These are phyloP conservation scores for Penicillium janthinellum DNA, from an alignment of 2,329 filamentous ascomycete genomes.

Conservation along the genomic window DNA sequence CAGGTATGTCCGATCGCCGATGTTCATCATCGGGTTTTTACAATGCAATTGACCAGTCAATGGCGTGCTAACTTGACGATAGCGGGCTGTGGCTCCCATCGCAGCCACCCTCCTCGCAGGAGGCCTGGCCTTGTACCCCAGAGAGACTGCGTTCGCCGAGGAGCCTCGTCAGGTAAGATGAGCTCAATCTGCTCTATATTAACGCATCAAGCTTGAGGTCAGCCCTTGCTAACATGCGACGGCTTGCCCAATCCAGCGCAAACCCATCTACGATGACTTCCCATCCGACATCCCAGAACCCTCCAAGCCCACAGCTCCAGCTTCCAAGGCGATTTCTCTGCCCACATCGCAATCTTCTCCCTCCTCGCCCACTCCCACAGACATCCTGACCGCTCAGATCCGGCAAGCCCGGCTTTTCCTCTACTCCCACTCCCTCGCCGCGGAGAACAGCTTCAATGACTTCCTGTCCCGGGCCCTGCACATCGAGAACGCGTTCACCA, in stretches of 20 bases:
- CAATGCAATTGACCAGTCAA: slow-evolving; percentile 20
- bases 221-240: slow-evolving; percentile 17
- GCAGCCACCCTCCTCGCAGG: slow-evolving; percentile 45
- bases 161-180: slow-evolving; percentile 37
- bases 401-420: slow-evolving; percentile 77
- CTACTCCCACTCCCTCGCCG: slow-evolving; percentile 70
- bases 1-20: slow-evolving; percentile 34
- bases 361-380: slow-evolving; percentile 73
- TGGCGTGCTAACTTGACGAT: slow-evolving; percentile 29
- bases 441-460: slow-evolving; percentile 81
- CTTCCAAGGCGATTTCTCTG: slow-evolving; percentile 21
- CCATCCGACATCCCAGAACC: slow-evolving; percentile 35
- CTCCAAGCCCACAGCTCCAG: slow-evolving; percentile 23
- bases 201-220: neutral
- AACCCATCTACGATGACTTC: slow-evolving; percentile 49
- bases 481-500: slow-evolving; percentile 87
- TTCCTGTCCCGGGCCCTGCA: slow-evolving; percentile 78
- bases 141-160: slow-evolving; percentile 47
- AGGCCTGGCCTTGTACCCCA: slow-evolving; percentile 43
- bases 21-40: neutral
- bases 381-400: slow-evolving; percentile 82
- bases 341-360: slow-evolving; percentile 25
- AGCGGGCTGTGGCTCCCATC: slow-evolving; percentile 45
- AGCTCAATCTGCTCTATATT: neutral
- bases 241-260: slow-evolving; percentile 34